A percentile compares a stretch with the other conserved stretches of the same genome.
Conservation (phyloP, 371 early-diverging fungal genomes). For the Rhizomucor miehei region DNA sequence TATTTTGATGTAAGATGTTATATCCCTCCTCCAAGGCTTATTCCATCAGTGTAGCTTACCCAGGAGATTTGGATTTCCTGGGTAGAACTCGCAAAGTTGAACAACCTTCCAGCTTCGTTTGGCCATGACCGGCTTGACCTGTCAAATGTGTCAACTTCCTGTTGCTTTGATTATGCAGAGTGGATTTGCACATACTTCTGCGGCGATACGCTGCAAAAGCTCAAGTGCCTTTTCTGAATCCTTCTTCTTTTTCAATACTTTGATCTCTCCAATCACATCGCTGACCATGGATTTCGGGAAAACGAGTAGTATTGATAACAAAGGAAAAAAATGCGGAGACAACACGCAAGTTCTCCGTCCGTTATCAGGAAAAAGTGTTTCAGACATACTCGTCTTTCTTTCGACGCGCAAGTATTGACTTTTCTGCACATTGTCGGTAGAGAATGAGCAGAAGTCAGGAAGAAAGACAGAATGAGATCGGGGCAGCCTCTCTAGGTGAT, state of each 20-base stretch:
- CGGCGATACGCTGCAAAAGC: slow-evolving; percentile 31
- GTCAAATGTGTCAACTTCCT: neutral
- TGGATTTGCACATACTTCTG: slow-evolving; percentile 14
- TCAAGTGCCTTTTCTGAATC: slow-evolving; percentile 26
- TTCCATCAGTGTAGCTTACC: slow-evolving; percentile 23
- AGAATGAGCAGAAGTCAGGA: neutral
- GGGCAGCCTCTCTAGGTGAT: slow-evolving; percentile 1
- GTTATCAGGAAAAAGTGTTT: neutral
- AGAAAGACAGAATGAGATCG: neutral
- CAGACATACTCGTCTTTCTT: neutral
- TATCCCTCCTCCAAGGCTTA: neutral
- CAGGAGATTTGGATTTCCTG: slow-evolving; percentile 46
- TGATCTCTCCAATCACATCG: slow-evolving; percentile 9
- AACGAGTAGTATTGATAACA: neutral
- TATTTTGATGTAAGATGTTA: neutral
- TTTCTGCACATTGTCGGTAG: too few relatives aligned
- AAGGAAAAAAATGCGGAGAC: neutral
- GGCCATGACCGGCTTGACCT: slow-evolving; percentile 61
- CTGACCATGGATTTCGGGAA: slow-evolving; percentile 2
- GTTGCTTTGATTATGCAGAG: neutral
- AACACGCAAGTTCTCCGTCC: too few relatives aligned
- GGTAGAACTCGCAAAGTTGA: slow-evolving; percentile 58
- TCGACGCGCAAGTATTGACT: too few relatives aligned
- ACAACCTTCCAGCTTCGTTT: slow-evolving; percentile 55
- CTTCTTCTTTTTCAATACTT: slow-evolving; percentile 6